These are phyloP conservation scores for Phytophthora cryptogea DNA, from an alignment of 352 stramenopile species.

Conservation along the genomic window DNA sequence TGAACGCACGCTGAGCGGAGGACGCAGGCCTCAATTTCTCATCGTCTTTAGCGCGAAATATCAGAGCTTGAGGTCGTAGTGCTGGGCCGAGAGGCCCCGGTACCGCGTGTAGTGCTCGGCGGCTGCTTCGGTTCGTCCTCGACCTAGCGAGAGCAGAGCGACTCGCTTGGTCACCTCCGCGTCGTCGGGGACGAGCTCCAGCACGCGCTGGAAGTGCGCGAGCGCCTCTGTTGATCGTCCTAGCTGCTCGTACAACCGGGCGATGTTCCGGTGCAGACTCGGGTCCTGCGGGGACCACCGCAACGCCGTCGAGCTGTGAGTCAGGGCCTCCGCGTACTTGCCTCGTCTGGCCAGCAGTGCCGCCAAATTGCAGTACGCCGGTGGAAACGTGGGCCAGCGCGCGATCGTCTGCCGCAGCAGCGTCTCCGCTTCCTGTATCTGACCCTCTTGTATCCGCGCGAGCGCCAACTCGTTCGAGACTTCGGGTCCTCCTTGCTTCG, in stretches of 20 bases:
- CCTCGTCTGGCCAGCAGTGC: slow-evolving; percentile 48
- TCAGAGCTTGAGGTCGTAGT: slow-evolving; percentile 71
- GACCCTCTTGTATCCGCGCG: slow-evolving; percentile 47
- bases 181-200: slow-evolving; percentile 44
- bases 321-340: slow-evolving; percentile 50
- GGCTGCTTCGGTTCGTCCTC: slow-evolving; percentile 28
- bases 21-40: slow-evolving; percentile 11
- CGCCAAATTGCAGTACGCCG: slow-evolving; percentile 62
- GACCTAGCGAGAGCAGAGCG: slow-evolving; percentile 51
- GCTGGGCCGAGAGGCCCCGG: slow-evolving; percentile 45
- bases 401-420: slow-evolving; percentile 49
- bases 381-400: slow-evolving; percentile 53
- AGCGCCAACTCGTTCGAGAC: slow-evolving; percentile 68
- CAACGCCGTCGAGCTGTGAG: slow-evolving; percentile 43
- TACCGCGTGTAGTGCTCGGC: slow-evolving; percentile 52
- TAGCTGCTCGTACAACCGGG: slow-evolving; percentile 58
- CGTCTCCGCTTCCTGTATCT: slow-evolving; percentile 42
- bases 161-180: slow-evolving; percentile 43
- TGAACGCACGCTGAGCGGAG: slow-evolving; percentile 18
- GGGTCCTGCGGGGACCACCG: slow-evolving; percentile 47
- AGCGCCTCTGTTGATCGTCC: slow-evolving; percentile 52
- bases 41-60: slow-evolving; percentile 15
- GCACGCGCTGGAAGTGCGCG: slow-evolving; percentile 44
- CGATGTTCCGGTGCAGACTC: slow-evolving; percentile 59
- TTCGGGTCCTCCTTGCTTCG: slow-evolving; percentile 53